These are phyloP conservation scores for Fomes fomentarius DNA, from an alignment of 1,284 basidiomycete genomes.

Conservation along the genomic window DNA sequence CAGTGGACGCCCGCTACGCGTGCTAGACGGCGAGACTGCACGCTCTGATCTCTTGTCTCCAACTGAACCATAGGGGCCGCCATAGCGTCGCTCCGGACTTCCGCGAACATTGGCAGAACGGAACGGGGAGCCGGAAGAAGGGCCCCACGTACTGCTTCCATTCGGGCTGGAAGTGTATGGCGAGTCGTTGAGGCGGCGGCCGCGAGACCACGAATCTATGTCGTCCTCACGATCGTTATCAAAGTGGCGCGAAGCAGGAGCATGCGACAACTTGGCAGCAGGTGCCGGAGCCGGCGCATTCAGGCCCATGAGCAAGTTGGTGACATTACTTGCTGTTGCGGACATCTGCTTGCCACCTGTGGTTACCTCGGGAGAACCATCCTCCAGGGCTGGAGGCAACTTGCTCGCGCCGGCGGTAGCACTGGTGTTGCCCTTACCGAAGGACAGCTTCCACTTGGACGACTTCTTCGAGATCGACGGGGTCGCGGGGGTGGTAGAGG, in stretches of 20 bases:
- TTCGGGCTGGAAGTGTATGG: constrained; percentile 25
- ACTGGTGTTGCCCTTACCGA: constrained; percentile 58
- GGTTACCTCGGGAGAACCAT: constrained; percentile 28
- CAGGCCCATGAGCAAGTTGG: constrained; percentile 70
- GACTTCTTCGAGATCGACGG: constrained; percentile 66
- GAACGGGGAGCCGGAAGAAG: constrained; percentile 24
- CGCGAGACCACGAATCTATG: constrained; percentile 33
- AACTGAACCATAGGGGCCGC: constrained; percentile 15
- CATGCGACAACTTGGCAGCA: constrained; percentile 27
- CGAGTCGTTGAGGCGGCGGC: constrained; percentile 27
- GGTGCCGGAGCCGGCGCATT: constrained; percentile 44
- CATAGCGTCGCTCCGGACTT: constrained; percentile 25
- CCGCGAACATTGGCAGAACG: constrained; percentile 14
- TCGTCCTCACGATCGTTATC: constrained; percentile 17
- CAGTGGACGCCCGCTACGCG: constrained; percentile 52
- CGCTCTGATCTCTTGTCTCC: constrained; percentile 35
- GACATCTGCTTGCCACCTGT: constrained; percentile 44
- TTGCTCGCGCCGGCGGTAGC: constrained; percentile 15
- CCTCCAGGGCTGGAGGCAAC: constrained; percentile 47
- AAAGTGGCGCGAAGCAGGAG: constrained; percentile 2
- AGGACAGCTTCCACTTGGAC: constrained; percentile 79
- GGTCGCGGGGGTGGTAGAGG: constrained; percentile 25
- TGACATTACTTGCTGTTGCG: constrained; percentile 68
- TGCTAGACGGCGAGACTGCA: constrained; percentile 57
- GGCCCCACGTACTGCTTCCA: constrained; percentile 37